Base-by-base conservation (phyloP, 768 basidiomycete genomes). In the Amanita molliuscula region DNA sequence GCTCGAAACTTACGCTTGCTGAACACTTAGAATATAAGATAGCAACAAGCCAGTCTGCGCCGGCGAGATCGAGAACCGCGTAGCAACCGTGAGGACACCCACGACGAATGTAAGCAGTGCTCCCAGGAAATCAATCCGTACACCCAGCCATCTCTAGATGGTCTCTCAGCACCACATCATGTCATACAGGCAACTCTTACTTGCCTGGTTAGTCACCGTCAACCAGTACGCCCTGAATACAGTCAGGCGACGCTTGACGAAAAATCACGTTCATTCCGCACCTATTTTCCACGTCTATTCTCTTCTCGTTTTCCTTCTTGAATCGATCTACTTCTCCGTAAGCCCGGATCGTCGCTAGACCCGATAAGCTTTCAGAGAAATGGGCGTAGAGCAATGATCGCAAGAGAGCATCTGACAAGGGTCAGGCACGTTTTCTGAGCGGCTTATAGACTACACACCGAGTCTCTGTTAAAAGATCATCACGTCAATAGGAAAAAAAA, bases 311-410 rank as follows among this genome's bases (percentile, higher is more conserved):
- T 51, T 90, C 86, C 6, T 64, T 62, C 40, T 74, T 66, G 72
- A 96, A 98, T 11, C 92, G 76, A 2, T 80, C 71, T 3, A 75
- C 62, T 61, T 89, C 93, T 9, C 84, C 82, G 53, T 95, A 96
- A 0, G 91, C 90, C 25, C 91, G 80, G 45, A 95, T 92, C 6
- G 90, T 93, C 0, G 87, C 76, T 34, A 95, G 65, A 15, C 94
- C 94, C 9, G 84, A 83, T 9, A 96, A 70, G 25, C 85, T 88
- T 67, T 96, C 93, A 2, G 89, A 88, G 65, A 96, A 96, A 60
- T 94, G 91, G 0, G 90, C 83, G 62, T 96, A 96, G 15, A 97
- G 66, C 0, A 84, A 82, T 0, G 88, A 87, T 21, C 92, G 81
- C 25, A 96, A 64, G n/a, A 95, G 74, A 21, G 89, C 81, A 67